These are phyloP conservation scores for Eurotiales sp. DNA, from an alignment of 2,329 filamentous ascomycete genomes.

Conservation along the genomic window DNA sequence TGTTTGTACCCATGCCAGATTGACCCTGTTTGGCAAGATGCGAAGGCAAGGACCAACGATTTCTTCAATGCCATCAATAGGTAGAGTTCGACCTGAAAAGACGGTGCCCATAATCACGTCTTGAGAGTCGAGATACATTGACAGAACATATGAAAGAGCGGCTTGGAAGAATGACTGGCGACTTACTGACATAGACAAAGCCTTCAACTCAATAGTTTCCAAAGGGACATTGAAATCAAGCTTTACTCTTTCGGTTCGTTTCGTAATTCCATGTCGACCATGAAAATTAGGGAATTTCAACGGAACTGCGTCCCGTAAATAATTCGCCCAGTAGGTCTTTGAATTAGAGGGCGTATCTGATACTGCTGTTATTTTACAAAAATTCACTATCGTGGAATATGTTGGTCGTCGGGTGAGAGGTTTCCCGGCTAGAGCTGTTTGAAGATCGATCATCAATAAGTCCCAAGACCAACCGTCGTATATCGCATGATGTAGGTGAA, in stretches of 20 bases:
- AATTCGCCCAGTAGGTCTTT: conserved; percentile 65
- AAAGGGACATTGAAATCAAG: conserved; percentile 34
- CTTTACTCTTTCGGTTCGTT: conserved; percentile 24
- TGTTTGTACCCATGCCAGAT: conserved; percentile 51
- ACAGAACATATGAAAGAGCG: conserved; percentile 63
- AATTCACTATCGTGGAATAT: conserved; percentile 58
- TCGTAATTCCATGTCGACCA: conserved; percentile 28
- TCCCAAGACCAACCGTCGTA: conserved; percentile 96
- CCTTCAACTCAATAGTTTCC: conserved; percentile 31
- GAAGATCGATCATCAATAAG: conserved; percentile 65
- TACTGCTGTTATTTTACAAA: conserved; percentile 36
- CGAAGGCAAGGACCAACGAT: conserved; percentile 77
- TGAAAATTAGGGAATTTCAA: conserved; percentile 58
- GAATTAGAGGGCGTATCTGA: conserved; percentile 39
- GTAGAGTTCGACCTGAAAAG: conserved; percentile 74
- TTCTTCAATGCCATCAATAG: conserved; percentile 65
- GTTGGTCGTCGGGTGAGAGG: conserved; percentile 46
- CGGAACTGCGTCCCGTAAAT: conserved; percentile 57
- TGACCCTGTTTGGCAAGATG: conserved; percentile 67
- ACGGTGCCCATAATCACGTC: conserved; percentile 76
- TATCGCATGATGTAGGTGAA: conserved; percentile 74
- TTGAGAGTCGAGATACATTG: conserved; percentile 57
- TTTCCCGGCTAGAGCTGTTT: conserved; percentile 43
- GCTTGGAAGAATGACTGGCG: conserved; percentile 74
- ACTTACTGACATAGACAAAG: conserved; percentile 49